Conservation (phyloP, 495 filamentous ascomycete species). For the Trichocladium antarcticum region DNA sequence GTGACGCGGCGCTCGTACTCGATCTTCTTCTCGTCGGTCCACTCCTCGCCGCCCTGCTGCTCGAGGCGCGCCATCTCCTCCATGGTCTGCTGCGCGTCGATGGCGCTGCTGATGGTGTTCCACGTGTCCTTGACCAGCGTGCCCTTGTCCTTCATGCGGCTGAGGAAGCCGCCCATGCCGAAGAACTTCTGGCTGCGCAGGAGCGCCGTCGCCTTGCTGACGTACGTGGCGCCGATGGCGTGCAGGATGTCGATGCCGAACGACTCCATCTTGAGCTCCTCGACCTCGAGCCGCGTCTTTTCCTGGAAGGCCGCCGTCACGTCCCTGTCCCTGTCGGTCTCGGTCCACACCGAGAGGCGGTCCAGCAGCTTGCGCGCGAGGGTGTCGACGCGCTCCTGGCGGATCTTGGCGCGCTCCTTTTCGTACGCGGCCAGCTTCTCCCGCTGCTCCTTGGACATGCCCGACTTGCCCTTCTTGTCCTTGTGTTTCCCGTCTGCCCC, state of each 20-base stretch:
- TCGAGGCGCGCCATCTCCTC: constrained; percentile 97
- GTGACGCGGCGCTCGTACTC: constrained; percentile 93
- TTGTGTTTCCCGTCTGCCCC: constrained; percentile 54
- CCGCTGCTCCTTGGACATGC: constrained; percentile 75
- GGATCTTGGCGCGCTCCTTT: constrained; percentile 65
- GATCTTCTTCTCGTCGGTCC: constrained; percentile 96
- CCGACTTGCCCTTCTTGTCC: constrained; percentile 74
- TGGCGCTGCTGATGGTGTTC: constrained; percentile 94
- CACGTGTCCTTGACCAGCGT: constrained; percentile 94
- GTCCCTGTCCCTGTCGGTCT: constrained; percentile 80
- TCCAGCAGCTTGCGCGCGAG: constrained; percentile 77
- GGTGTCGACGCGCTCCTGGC: constrained; percentile 83
- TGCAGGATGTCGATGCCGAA: constrained; percentile 97
- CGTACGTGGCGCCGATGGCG: constrained; percentile 81
- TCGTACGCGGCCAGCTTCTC: constrained; percentile 85
- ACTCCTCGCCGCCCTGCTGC: constrained; percentile 90
- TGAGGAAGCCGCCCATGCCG: constrained; percentile 90
- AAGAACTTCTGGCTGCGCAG: constrained; percentile 94
- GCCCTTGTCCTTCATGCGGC: constrained; percentile 89
- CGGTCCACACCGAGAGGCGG: constrained; percentile 89
- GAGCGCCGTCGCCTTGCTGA: constrained; percentile 74
- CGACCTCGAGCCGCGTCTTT: constrained; percentile 89
- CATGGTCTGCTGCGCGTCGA: constrained; percentile 96
- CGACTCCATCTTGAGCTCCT: constrained; percentile 98
- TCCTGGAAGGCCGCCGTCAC: constrained; percentile 83